Evolutionary conservation across 495 filamentous ascomycete genomes (phyloP).

Genomic region (Sabuloglossum arenarium): DNA sequence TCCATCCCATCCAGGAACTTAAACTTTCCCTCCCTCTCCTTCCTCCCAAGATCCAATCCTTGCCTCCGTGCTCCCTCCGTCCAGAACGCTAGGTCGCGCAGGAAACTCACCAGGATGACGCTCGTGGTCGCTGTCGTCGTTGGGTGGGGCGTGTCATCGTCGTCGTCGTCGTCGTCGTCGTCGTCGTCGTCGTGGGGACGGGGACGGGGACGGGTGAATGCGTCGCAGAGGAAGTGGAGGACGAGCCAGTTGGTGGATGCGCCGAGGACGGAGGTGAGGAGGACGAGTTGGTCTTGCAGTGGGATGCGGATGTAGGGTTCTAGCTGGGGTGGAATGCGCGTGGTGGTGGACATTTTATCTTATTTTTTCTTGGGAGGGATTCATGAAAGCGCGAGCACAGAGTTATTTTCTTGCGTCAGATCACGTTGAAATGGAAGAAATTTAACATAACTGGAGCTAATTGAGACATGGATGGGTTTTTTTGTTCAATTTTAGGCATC

Average conservation of each 20-base stretch:
- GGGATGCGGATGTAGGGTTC: conserved; percentile 7
- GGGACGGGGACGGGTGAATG: conserved; percentile 20
- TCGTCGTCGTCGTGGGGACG: background rate
- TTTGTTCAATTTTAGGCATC: too few species aligned
- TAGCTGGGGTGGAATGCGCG: conserved; percentile 3
- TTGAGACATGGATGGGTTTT: too few species aligned
- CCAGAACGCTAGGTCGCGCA: conserved; percentile 63
- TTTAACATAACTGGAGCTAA: too few species aligned
- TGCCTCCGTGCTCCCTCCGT: conserved; percentile 36
- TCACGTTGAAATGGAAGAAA: too few species aligned
- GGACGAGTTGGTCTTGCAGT: conserved; percentile 32
- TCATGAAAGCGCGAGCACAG: too few species aligned
- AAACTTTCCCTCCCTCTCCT: conserved; percentile 9
- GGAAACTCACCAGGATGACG: conserved; percentile 64
- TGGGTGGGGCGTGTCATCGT: background rate
- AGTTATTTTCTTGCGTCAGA: too few species aligned
- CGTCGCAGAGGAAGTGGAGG: conserved; percentile 29
- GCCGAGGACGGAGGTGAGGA: conserved; percentile 39
- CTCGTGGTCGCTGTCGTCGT: conserved; percentile 8
- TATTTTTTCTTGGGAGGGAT: too few species aligned
- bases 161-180: background rate
- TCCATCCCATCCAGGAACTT: conserved; percentile 4
- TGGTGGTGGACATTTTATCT: background rate
- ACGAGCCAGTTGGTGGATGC: conserved; percentile 20
- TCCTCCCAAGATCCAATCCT: conserved; percentile 6